Conservation (phyloP, 2,329 filamentous ascomycete genomes). For the Cyphellophora attinorum region DNA sequence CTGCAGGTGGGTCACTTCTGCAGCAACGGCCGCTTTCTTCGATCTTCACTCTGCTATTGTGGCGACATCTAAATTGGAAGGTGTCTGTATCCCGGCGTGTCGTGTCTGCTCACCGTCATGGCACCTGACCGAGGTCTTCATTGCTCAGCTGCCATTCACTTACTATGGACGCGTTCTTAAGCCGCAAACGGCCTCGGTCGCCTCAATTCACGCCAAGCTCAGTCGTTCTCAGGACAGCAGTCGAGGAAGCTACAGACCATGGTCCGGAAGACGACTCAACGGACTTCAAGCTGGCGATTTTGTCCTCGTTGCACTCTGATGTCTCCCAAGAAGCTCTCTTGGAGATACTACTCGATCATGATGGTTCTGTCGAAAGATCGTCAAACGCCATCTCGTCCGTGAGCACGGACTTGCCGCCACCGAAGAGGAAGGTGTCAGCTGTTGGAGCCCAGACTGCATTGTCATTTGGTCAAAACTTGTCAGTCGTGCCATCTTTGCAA, state of each 20-base stretch:
- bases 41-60: no score
- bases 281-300: conserved; percentile 76
- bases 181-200: conserved; percentile 22
- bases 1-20: no score
- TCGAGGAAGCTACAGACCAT: no score
- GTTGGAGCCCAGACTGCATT: conserved; percentile 57
- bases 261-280: conserved; percentile 67
- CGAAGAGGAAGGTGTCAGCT: conserved; percentile 27
- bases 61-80: no score
- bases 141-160: conserved; percentile 16
- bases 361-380: conserved; percentile 67
- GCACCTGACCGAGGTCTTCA: background rate
- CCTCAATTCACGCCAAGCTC: background rate
- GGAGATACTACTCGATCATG: conserved; percentile 66
- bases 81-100: no score
- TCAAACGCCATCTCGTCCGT: no score
- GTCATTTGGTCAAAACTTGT: conserved; percentile 35
- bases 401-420: conserved; percentile 20
- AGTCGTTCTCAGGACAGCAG: background rate
- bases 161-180: conserved; percentile 32
- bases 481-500: conserved; percentile 34
- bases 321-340: conserved; percentile 59
- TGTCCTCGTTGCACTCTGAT: conserved; percentile 65
- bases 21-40: no score
- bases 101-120: no score